Percentiles rank a stretch among this genome's conserved stretches.
Evolutionary conservation across 2,329 filamentous ascomycete genomes (phyloP).

Genomic region (Didymella segeticola): DNA sequence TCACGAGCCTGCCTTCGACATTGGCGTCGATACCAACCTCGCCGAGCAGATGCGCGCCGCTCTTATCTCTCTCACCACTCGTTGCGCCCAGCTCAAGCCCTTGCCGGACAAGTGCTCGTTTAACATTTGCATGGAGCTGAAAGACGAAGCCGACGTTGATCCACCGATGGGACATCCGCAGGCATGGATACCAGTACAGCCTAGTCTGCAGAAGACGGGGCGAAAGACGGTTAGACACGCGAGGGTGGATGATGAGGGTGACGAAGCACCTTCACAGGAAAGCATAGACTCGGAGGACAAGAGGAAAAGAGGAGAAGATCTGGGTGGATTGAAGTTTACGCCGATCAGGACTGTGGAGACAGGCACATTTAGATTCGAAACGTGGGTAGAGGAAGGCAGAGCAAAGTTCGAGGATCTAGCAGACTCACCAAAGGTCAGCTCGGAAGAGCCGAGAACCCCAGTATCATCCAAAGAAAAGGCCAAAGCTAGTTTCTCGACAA

Average conservation of each 20-base stretch:
- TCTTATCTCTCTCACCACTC: conserved; percentile 67
- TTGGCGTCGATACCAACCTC: conserved; percentile 59
- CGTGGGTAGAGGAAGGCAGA: conserved; percentile 72
- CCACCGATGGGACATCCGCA: conserved; percentile 59
- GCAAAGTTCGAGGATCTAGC: conserved; percentile 52
- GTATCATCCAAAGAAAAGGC: background rate
- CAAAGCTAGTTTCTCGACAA: conserved; percentile 19
- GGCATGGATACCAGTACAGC: conserved; percentile 67
- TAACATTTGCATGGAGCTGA: conserved; percentile 76
- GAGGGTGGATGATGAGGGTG: background rate
- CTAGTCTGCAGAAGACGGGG: conserved; percentile 50
- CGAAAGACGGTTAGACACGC: conserved; percentile 13
- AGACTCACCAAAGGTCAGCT: background rate
- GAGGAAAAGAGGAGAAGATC: conserved; percentile 41
- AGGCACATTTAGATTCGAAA: conserved; percentile 70
- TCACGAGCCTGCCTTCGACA: conserved; percentile 23
- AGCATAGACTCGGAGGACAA: conserved; percentile 21
- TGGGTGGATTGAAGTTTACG: conserved; percentile 63
- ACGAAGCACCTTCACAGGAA: conserved; percentile 22
- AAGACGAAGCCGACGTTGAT: conserved; percentile 61
- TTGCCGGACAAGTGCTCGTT: conserved; percentile 74
- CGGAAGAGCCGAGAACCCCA: background rate
- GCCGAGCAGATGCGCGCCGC: conserved; percentile 76
- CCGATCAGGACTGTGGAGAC: conserved; percentile 69
- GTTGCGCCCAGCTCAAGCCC: conserved; percentile 62